Conservation (phyloP, 2,329 filamentous ascomycete genomes). For the Cercospora zeae-maydis region DNA sequence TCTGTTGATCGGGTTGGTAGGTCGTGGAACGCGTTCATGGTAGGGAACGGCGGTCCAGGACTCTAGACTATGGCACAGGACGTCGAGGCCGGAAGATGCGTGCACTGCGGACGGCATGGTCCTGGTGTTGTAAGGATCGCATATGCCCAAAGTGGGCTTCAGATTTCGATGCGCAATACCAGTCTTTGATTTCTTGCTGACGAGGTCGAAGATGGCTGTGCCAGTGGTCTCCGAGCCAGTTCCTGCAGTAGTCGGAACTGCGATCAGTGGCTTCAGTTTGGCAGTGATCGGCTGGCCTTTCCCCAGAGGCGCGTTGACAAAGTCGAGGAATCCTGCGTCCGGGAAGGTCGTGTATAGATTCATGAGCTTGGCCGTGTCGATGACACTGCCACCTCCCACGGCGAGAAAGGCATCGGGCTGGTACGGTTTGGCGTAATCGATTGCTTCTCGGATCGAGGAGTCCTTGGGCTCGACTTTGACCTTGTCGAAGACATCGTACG, state of each 20-base stretch:
- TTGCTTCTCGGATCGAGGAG: conserved; percentile 83
- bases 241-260: conserved; percentile 79
- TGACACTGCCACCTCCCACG: conserved; percentile 88
- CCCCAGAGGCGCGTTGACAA: conserved; percentile 92
- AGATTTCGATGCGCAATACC: conserved; percentile 93
- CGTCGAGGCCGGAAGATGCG: conserved; percentile 86
- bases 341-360: conserved; percentile 91
- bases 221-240: conserved; percentile 94
- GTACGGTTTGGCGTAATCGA: conserved; percentile 77
- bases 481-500: conserved; percentile 75
- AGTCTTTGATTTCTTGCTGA: conserved; percentile 85
- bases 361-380: conserved; percentile 98
- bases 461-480: conserved; percentile 91
- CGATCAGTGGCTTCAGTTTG: conserved; percentile 70
- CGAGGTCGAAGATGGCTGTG: conserved; percentile 95
- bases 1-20: conserved; percentile 81
- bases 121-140: conserved; percentile 80
- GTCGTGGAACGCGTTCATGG: conserved; percentile 76
- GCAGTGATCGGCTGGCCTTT: conserved; percentile 73
- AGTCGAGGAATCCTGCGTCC: conserved; percentile 91
- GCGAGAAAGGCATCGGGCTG: conserved; percentile 85
- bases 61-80: conserved; percentile 91
- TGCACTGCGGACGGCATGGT: conserved; percentile 96
- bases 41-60: conserved; percentile 98
- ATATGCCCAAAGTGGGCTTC: conserved; percentile 90